Evolutionary conservation across 441 rosid species (phyloP).

Genomic region (Euphorbia schlechtendalii): DNA sequence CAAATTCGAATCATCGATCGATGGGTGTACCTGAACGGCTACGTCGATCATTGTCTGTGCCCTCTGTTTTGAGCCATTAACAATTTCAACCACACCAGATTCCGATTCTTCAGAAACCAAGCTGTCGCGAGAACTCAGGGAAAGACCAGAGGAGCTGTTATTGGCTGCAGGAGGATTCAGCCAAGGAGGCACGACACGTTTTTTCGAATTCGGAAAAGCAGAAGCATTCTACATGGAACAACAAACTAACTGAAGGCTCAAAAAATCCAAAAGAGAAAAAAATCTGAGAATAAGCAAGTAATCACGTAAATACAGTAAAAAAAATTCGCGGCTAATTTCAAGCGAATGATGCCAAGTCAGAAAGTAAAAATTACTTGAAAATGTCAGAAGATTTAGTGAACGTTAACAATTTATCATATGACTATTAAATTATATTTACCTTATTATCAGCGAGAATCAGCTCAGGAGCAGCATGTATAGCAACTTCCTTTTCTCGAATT

Average conservation of each 20-base stretch:
- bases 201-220: conserved; percentile 36
- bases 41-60: conserved; percentile 83
- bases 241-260: conserved; percentile 15
- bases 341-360: background rate
- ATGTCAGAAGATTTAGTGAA: background rate
- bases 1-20: too few species aligned
- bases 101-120: conserved; percentile 51
- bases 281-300: conserved; percentile 7
- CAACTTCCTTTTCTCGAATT: conserved; percentile 56
- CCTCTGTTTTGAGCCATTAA: conserved; percentile 54
- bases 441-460: conserved; percentile 47
- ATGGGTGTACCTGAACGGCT: conserved; percentile 60
- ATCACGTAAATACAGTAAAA: background rate
- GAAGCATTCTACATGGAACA: conserved; percentile 46
- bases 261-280: conserved; percentile 7
- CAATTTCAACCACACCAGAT: conserved; percentile 61
- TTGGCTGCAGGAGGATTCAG: conserved; percentile 27
- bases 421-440: conserved; percentile 29
- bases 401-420: background rate
- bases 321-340: background rate
- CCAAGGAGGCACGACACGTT: conserved; percentile 37
- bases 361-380: background rate
- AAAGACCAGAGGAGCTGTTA: conserved; percentile 24
- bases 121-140: conserved; percentile 26
- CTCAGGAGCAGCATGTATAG: conserved; percentile 44